These are phyloP conservation scores for Boeremia lycopersici DNA, from an alignment of 2,329 filamentous ascomycete genomes.

Conservation along the genomic window DNA sequence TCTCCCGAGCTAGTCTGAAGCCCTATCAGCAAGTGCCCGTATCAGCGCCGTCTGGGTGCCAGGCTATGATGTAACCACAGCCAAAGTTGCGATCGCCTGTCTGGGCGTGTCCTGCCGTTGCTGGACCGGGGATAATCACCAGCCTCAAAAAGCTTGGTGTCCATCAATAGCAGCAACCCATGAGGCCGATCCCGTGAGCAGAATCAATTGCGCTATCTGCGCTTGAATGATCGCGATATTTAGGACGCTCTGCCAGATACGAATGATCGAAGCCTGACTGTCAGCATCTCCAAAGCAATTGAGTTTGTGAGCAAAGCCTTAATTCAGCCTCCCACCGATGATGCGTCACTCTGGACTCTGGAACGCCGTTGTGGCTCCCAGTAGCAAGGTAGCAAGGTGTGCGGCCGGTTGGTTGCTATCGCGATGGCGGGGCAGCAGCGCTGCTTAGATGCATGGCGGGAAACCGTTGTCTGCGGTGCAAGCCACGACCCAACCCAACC, in stretches of 20 bases:
- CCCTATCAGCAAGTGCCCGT: slow-evolving; percentile 9
- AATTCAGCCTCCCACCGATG: neutral
- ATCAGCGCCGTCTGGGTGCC: neutral
- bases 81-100: slow-evolving; percentile 4
- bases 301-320: neutral
- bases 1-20: slow-evolving; percentile 7
- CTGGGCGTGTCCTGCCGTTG: slow-evolving; percentile 17
- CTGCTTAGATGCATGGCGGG: slow-evolving; percentile 4
- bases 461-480: slow-evolving; percentile 11
- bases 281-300: neutral
- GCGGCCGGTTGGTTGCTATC: slow-evolving; percentile 28
- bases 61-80: slow-evolving; percentile 21
- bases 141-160: slow-evolving; percentile 19
- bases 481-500: slow-evolving; percentile 6
- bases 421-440: slow-evolving; percentile 33
- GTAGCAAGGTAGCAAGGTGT: slow-evolving; percentile 15
- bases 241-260: neutral
- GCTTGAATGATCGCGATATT: slow-evolving; percentile 1
- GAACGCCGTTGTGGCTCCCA: neutral
- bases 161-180: slow-evolving; percentile 14
- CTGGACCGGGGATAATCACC: slow-evolving; percentile 7
- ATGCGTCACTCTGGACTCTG: neutral
- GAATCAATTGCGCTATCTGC: slow-evolving; percentile 4
- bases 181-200: slow-evolving; percentile 3
- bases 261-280: slow-evolving; percentile 1